These are phyloP conservation scores for Aspergillus mulundensis DNA, from an alignment of 495 filamentous ascomycete species.

Conservation along the genomic window DNA sequence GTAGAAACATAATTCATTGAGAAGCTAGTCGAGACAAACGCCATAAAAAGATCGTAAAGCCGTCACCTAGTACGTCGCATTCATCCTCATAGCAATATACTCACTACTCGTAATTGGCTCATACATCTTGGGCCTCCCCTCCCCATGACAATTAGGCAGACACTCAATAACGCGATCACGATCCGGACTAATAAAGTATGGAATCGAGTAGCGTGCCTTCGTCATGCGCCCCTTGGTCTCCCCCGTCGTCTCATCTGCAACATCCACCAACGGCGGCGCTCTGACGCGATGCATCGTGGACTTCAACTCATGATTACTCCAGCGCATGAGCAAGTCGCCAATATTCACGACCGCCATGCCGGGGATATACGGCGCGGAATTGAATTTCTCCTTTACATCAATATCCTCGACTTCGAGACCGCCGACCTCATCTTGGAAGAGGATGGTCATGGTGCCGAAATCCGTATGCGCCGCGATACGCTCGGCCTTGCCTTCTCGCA, in stretches of 20 bases:
- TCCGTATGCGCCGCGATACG: constrained; percentile 36
- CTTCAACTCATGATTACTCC: constrained; percentile 3
- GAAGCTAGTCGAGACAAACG: no score
- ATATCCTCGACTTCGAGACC: constrained; percentile 44
- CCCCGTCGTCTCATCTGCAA: neutral
- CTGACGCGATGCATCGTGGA: constrained; percentile 1
- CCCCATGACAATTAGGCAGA: constrained; percentile 1
- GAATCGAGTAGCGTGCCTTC: constrained; percentile 1
- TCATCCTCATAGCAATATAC: constrained; percentile 5
- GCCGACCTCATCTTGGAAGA: constrained; percentile 45
- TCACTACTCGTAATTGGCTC: constrained; percentile 4
- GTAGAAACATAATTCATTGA: no score
- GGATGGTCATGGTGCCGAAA: constrained; percentile 44
- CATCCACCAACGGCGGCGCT: neutral
- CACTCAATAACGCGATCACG: neutral
- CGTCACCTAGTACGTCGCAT: neutral
- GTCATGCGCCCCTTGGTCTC: neutral
- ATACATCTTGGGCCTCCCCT: constrained; percentile 1
- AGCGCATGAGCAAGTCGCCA: constrained; percentile 5
- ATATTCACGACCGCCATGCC: constrained; percentile 1
- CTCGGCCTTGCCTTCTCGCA: neutral
- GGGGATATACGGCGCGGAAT: neutral
- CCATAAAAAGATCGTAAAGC: no score
- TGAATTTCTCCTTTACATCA: constrained; percentile 1
- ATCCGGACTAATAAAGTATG: constrained; percentile 3